Base-by-base conservation (phyloP, 2,329 filamentous ascomycete species). In the Immersiporthe knoxdaviesiana region DNA sequence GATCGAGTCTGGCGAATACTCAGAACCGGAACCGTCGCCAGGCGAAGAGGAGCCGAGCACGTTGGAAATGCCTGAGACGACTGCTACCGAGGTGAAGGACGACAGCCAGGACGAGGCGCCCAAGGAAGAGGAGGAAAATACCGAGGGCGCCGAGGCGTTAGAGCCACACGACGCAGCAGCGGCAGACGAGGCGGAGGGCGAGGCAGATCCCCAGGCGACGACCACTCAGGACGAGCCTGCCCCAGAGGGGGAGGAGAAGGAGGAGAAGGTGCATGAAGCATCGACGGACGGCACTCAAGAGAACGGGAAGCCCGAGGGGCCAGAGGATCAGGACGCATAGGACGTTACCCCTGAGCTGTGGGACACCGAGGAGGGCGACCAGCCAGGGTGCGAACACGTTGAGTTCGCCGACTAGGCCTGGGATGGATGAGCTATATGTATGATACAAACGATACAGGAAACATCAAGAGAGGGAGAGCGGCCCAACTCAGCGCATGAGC, bases 41-140 rank as follows among this genome's bases (percentile, higher is more conserved):
- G 70, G 77, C 37, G 76, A 76, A 60, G 72, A 74, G 14, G 72
- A 74, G 47, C 24, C 58, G 10, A 63, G 50, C 24, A 32, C 47
- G 11, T 16, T n/a, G n/a, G 58, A 66, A 18, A 63, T 68, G 8
- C 12, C 63, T 16, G 68, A 56, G 54, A 6, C 65, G 27, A 60
- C 63, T 4, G 4, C 35, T 21, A 35, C 39, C 18, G 47, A 24
- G 27, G 18, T 37, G 50, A 10, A 70, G 21, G 58, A 39, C 5
- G 59, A 30, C n/a, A 44, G 16, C 37, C 50, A 68, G 32, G 35
- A 39, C 14, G 58, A 64, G n/a, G 39, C 16, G 18, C 58, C 63
- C 10, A 59, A 56, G 10, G 65, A 60, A 24, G 62, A 41, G 41
- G 50, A n/a, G n/a, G n/a, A n/a, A n/a, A n/a, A 63, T 30, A 37